phyloP scores from a whole-genome alignment of 176 grass and related monocot species.

The Aegilops bicornis region DNA sequence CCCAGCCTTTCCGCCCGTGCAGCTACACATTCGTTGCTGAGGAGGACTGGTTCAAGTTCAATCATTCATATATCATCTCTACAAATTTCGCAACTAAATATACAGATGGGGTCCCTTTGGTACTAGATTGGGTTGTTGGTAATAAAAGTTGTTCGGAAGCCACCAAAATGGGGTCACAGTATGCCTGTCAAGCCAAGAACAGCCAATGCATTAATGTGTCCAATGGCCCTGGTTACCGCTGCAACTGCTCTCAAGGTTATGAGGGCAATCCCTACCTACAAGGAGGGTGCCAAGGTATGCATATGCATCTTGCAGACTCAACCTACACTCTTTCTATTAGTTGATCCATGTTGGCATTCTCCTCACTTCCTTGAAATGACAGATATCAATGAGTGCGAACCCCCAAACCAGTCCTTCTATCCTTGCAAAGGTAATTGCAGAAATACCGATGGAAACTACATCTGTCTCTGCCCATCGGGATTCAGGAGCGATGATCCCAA shows the following conservation, averaged over 20 bases:
- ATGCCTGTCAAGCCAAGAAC: neutral
- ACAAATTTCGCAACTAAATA: neutral
- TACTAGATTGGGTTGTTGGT: constrained; percentile 9
- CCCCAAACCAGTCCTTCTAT: neutral
- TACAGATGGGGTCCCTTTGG: neutral
- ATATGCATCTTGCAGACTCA: neutral
- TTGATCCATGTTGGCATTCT: neutral
- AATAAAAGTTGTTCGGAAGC: neutral
- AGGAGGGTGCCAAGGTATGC: neutral
- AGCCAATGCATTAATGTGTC: neutral
- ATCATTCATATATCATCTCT: neutral
- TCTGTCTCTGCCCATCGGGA: neutral
- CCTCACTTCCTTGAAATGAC: neutral
- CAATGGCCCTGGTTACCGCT: neutral
- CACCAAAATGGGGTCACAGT: neutral
- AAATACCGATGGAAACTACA: neutral
- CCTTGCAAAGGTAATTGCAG: neutral
- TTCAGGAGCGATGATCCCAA: neutral
- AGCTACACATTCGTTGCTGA: neutral
- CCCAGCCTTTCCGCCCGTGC: neutral
- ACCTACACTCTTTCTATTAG: neutral
- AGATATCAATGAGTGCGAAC: neutral
- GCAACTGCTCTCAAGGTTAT: constrained; percentile 5
- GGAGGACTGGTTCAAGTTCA: neutral
- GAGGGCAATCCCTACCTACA: neutral